These are phyloP conservation scores for Rugosomyces carneus DNA, from an alignment of 1,284 basidiomycete genomes.

Conservation along the genomic window DNA sequence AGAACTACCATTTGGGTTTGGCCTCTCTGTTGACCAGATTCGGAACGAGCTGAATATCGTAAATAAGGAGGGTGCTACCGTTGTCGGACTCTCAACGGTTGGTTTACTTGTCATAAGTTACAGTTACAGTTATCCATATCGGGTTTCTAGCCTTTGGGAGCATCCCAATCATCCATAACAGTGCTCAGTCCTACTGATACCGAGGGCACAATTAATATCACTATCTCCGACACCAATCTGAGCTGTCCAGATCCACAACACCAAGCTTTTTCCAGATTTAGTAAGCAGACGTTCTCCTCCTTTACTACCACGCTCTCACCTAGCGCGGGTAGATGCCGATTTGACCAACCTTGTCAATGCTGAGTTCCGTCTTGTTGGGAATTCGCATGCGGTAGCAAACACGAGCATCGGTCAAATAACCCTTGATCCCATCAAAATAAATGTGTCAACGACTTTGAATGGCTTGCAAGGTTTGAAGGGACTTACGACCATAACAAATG, in stretches of 20 bases:
- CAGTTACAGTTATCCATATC: neutral
- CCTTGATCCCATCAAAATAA: constrained; percentile 71
- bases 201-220: constrained; percentile 61
- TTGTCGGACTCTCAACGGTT: constrained; percentile 55
- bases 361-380: constrained; percentile 58
- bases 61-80: constrained; percentile 37
- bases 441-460: constrained; percentile 60
- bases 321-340: constrained; percentile 36
- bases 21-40: constrained; percentile 57
- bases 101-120: constrained; percentile 11
- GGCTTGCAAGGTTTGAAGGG: constrained; percentile 62
- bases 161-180: constrained; percentile 49
- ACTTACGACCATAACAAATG: constrained; percentile 50
- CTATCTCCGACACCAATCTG: constrained; percentile 52
- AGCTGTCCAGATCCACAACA: constrained; percentile 45
- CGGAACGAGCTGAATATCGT: constrained; percentile 62
- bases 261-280: constrained; percentile 50
- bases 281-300: constrained; percentile 27
- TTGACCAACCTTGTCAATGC: constrained; percentile 41
- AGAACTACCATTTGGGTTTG: constrained; percentile 78
- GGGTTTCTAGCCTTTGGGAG: constrained; percentile 46
- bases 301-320: constrained; percentile 1
- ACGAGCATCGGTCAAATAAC: constrained; percentile 65
- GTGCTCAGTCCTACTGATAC: constrained; percentile 53
- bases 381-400: constrained; percentile 59